Percentiles rank a stretch among this genome's conserved stretches.
phyloP scores from a whole-genome alignment of 148 eudicot genomes.

The Hydrangea macrophylla region DNA sequence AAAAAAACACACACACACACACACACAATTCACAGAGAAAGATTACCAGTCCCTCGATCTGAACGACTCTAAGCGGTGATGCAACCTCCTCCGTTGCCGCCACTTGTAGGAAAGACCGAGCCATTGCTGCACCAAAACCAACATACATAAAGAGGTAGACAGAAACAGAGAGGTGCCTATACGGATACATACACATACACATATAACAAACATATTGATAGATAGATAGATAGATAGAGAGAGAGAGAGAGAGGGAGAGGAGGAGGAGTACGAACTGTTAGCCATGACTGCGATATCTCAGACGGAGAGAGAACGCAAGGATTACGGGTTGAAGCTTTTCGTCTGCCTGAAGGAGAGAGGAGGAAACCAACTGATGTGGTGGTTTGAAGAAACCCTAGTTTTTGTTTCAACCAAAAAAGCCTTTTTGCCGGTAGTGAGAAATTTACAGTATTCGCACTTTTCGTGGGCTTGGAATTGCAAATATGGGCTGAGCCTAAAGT shows the following conservation, averaged over 20 bases:
- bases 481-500: too few relatives aligned
- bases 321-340: neutral
- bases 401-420: neutral
- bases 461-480: too few relatives aligned
- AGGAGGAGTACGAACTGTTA: constrained; percentile 34
- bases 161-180: neutral
- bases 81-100: constrained; percentile 68
- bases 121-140: constrained; percentile 32
- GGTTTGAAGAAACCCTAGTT: neutral
- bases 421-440: too few relatives aligned
- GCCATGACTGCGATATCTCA: constrained; percentile 32
- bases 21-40: too few relatives aligned
- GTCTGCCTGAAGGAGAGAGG: neutral
- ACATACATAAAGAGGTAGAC: neutral
- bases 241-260: neutral
- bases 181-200: neutral
- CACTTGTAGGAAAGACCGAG: constrained; percentile 78
- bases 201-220: neutral
- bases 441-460: too few relatives aligned
- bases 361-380: neutral
- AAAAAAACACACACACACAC: too few relatives aligned
- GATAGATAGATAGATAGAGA: neutral
- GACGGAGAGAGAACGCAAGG: neutral
- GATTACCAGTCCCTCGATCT: constrained; percentile 85
- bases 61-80: constrained; percentile 83